Evolutionary conservation across 192 early-diverging fungal species (phyloP), one percentile per base, ranked within the genome.

Genomic region (Coemansia javaensis): DNA sequence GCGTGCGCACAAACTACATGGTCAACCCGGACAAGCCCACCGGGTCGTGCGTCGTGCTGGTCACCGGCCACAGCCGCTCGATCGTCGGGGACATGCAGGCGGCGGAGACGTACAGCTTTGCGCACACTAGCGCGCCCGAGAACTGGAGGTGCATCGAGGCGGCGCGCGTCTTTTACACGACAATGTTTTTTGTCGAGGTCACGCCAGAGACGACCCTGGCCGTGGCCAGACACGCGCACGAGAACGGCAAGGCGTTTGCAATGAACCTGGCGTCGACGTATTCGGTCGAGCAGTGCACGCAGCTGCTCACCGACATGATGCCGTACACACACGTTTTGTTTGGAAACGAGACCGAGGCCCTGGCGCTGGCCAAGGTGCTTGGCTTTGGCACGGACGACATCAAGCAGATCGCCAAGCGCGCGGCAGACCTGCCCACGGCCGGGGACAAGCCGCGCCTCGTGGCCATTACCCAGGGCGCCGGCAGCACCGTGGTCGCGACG

Each of bases 181-280:
- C 88, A 38, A 91, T 90, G 20, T 99, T 87, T 81, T 95, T 94
- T 84, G 63, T 94, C 46, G 91, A 94, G 20, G 93, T 92, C 50
- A 88, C 87, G 52, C 84, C 83, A 31, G 82, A 83, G 18, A 87
- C 92, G 35, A 90, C 88, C 47, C 77, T 87, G 65, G 77, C 82
- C 25, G 72, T 97, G 48, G 93, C 90, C 68, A 81, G 93, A 77
- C 88, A 99, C 58, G 89, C 94, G 36, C 78, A 86, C 40, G 79
- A 78, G 41, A 80, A 79, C 55, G 80, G 82, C 78, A 99, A 99
- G 82, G 60, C 70, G 17, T 93, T 97, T 61, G 79, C 83, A 40
- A 81, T 94, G 78, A 99, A 99, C 83, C 68, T 99, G 49, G 93
- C 90, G 52, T 94, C 96, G 23, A 90, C 93, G 32, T 99, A 94